phyloP scores from a whole-genome alignment of 805 yeast species.

The Isabelozyma heimii region DNA sequence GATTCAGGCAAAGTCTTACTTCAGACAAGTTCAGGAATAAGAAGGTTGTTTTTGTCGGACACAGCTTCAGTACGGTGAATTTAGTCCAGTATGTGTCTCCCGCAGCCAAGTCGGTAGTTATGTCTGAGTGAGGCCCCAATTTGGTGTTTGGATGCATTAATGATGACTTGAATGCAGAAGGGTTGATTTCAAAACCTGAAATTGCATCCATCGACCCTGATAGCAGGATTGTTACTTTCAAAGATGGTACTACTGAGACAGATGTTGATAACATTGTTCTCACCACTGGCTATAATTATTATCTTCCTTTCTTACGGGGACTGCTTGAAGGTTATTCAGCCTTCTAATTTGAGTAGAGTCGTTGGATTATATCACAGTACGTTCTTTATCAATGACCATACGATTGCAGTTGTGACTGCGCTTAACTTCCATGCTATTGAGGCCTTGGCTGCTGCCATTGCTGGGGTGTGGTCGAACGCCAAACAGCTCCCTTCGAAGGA shows the following conservation, averaged over 20 bases:
- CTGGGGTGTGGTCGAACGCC: constrained; percentile 52
- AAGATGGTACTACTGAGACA: constrained; percentile 21
- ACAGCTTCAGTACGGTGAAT: constrained; percentile 41
- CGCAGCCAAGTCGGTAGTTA: constrained; percentile 20
- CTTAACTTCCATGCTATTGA: constrained; percentile 51
- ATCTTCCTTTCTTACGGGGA: constrained; percentile 40
- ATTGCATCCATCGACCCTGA: constrained; percentile 18
- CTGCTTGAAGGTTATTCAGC: constrained; percentile 18
- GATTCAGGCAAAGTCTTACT: constrained; percentile 57
- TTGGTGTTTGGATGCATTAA: constrained; percentile 32
- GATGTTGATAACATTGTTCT: constrained; percentile 40
- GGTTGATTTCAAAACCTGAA: constrained; percentile 26
- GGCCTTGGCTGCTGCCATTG: constrained; percentile 51
- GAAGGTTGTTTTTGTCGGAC: constrained; percentile 44
- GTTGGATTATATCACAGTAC: constrained; percentile 37
- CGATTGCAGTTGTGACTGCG: constrained; percentile 40
- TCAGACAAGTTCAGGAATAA: constrained; percentile 42
- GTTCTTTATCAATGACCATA: constrained; percentile 41
- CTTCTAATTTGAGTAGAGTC: constrained; percentile 27
- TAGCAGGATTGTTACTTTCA: constrained; percentile 21
- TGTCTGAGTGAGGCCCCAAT: constrained; percentile 26
- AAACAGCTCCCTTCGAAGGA: constrained; percentile 35
- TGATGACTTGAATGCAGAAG: constrained; percentile 34
- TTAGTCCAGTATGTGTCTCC: constrained; percentile 40
- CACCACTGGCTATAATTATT: constrained; percentile 52